Conservation (phyloP, 345 rosid genomes). For the Eucalyptus pauciflora region DNA sequence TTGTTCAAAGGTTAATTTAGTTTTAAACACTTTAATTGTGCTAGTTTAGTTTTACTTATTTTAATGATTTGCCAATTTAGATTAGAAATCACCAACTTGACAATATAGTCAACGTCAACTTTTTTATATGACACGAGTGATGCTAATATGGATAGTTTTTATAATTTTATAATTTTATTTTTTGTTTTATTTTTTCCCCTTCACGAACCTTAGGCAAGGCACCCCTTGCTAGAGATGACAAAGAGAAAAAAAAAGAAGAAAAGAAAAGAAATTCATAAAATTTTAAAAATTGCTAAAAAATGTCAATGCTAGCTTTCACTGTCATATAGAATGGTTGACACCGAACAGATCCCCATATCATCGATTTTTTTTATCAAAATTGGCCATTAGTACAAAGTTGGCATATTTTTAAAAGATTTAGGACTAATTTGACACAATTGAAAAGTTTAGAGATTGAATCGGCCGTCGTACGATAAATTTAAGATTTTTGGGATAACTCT, state of each 20-base stretch:
- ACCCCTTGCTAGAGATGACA: background rate
- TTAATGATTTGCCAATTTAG: background rate
- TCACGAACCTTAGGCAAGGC: rapidly evolving
- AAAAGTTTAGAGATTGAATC: background rate
- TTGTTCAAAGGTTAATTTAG: rapidly evolving
- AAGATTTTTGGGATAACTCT: background rate
- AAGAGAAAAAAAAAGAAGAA: background rate
- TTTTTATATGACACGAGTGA: rapidly evolving
- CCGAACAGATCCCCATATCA: rapidly evolving
- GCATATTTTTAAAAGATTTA: background rate
- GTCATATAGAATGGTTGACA: background rate
- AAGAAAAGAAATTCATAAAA: too few species aligned
- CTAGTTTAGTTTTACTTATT: background rate
- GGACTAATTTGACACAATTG: rapidly evolving
- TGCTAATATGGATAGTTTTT: rapidly evolving
- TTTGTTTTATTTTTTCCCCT: too few species aligned
- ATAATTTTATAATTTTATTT: background rate
- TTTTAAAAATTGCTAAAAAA: too few species aligned
- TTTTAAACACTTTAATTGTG: rapidly evolving
- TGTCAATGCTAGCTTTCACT: background rate
- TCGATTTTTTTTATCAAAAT: too few species aligned
- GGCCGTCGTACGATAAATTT: rapidly evolving
- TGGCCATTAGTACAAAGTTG: rapidly evolving
- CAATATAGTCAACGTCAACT: rapidly evolving
- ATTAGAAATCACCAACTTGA: background rate